These are phyloP conservation scores for Geotrichum phurueaensis DNA, from an alignment of 1,139 yeast genomes.

Conservation along the genomic window DNA sequence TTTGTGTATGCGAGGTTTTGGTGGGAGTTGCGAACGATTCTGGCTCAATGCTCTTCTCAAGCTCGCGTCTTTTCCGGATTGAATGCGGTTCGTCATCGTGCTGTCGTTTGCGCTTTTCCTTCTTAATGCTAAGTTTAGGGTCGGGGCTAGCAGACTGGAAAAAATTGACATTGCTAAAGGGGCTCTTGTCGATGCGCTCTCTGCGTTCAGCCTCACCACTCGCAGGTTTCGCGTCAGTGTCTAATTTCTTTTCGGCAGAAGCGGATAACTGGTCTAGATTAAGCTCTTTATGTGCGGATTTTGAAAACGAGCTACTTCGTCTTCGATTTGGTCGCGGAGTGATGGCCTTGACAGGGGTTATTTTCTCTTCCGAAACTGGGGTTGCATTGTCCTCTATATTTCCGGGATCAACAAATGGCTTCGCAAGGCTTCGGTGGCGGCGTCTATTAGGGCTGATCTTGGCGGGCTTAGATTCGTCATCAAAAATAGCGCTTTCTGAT, in stretches of 20 bases:
- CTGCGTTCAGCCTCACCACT: neutral
- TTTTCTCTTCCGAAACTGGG: neutral
- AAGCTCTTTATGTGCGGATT: neutral
- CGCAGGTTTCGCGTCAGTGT: neutral
- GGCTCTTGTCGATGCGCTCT: constrained; percentile 26
- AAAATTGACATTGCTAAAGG: constrained; percentile 40
- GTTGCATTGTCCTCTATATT: neutral
- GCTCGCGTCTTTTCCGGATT: constrained; percentile 18
- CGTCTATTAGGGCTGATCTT: neutral
- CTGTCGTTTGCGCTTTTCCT: constrained; percentile 16
- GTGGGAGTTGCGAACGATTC: neutral
- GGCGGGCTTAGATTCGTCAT: neutral
- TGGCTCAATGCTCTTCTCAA: constrained; percentile 5
- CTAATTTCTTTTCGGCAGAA: neutral
- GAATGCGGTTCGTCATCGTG: constrained; percentile 8
- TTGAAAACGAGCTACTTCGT: neutral
- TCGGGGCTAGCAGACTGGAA: constrained; percentile 38
- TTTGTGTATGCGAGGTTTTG: neutral
- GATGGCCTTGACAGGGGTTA: constrained; percentile 1
- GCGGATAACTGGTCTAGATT: neutral
- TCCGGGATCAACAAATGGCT: constrained; percentile 14
- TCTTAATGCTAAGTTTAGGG: constrained; percentile 12
- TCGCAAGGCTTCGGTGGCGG: constrained; percentile 7
- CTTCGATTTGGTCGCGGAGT: constrained; percentile 1
- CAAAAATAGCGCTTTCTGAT: neutral